Conservation (phyloP, 345 rosid species). For the Pistacia atlantica region DNA sequence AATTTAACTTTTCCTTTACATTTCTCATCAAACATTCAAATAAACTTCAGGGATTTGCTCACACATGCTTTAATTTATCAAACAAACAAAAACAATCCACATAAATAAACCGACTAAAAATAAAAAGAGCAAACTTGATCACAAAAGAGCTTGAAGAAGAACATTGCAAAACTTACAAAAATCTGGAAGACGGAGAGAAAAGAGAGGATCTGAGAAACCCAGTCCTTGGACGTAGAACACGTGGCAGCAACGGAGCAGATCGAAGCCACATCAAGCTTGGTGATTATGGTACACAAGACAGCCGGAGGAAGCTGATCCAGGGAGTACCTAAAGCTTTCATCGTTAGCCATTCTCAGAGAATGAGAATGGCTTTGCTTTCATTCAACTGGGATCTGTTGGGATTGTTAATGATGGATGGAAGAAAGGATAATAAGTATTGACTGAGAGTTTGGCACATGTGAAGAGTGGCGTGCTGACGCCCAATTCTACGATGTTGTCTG, state of each 20-base stretch:
- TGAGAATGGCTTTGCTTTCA: no score
- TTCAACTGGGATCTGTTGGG: background rate
- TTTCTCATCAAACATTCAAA: no score
- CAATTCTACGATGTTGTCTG: no score
- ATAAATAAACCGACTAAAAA: background rate
- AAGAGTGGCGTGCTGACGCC: no score
- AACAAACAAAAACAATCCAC: background rate
- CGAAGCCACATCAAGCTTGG: slow-evolving; percentile 77
- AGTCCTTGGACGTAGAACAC: slow-evolving; percentile 50
- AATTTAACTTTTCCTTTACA: no score
- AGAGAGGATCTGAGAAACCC: slow-evolving; percentile 68
- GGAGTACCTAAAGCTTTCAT: background rate
- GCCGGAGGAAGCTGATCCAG: slow-evolving; percentile 76
- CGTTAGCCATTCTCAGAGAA: no score
- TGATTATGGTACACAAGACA: slow-evolving; percentile 62
- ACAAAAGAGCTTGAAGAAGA: no score
- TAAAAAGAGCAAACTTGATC: background rate
- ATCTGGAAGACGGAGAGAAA: slow-evolving; percentile 77
- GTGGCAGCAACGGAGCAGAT: slow-evolving; percentile 79
- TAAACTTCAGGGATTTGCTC: no score
- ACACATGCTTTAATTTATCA: no score
- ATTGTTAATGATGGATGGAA: no score
- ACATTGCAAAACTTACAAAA: slow-evolving; percentile 42
- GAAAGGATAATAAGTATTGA: no score
- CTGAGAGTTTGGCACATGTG: no score